Percentiles rank a stretch among this genome's conserved stretches.
These are phyloP conservation scores for Paspalum notatum DNA, from an alignment of 176 grass and related monocot species.

Conservation along the genomic window DNA sequence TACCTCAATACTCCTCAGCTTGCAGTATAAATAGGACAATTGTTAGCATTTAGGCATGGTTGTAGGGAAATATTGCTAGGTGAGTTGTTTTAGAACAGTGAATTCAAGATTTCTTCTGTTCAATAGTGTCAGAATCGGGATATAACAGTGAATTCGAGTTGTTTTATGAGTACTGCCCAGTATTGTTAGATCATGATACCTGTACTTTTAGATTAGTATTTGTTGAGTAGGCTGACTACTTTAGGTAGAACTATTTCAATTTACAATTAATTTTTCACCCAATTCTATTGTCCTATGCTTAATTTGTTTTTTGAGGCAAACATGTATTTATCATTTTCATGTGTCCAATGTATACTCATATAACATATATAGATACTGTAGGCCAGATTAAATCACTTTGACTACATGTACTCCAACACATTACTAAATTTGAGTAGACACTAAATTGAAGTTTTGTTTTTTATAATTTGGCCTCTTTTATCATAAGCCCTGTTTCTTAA, in stretches of 20 bases:
- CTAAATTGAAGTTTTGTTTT: neutral
- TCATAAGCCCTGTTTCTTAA: neutral
- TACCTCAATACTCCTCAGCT: neutral
- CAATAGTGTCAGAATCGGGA: neutral
- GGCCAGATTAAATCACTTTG: neutral
- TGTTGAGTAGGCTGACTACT: conserved; percentile 2
- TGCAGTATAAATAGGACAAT: neutral
- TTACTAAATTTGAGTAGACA: neutral
- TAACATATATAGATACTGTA: neutral
- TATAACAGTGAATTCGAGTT: neutral
- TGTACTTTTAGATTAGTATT: neutral
- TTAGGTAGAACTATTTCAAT: neutral
- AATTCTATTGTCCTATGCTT: neutral
- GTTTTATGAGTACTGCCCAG: neutral
- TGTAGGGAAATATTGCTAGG: neutral
- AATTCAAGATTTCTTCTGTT: neutral
- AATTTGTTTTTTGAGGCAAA: neutral
- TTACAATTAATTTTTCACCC: neutral
- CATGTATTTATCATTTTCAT: conserved; percentile 1
- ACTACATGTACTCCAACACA: conserved; percentile 13
- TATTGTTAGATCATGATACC: conserved; percentile 8
- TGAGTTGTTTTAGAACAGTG: neutral
- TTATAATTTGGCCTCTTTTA: neutral
- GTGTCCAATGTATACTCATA: neutral
- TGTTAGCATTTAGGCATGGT: neutral